Percentiles rank a stretch among this genome's conserved stretches.
These are phyloP conservation scores for Cordyceps pruinosa DNA, from an alignment of 2,329 filamentous ascomycete genomes.

Conservation along the genomic window DNA sequence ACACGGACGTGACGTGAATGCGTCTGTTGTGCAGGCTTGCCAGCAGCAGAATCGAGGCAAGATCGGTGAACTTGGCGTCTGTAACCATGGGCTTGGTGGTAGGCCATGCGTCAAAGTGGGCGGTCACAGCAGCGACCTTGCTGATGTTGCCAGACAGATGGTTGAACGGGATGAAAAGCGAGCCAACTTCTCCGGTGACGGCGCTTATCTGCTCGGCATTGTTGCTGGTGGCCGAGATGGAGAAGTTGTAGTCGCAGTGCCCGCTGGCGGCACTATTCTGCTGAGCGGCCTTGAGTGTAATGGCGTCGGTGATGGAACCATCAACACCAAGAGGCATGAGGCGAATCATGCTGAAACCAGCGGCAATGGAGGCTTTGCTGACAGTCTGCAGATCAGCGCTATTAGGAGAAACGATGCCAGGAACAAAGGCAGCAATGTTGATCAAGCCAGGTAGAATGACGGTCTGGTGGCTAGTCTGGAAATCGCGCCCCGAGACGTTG, in stretches of 20 bases:
- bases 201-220: slow-evolving; percentile 71
- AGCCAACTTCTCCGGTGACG: slow-evolving; percentile 67
- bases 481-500: slow-evolving; percentile 76
- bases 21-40: slow-evolving; percentile 72
- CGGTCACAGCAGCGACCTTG: slow-evolving; percentile 72
- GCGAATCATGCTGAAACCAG: slow-evolving; percentile 74
- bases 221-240: slow-evolving; percentile 63
- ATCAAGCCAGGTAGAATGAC: slow-evolving; percentile 67
- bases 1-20: slow-evolving; percentile 73
- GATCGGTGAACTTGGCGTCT: slow-evolving; percentile 71
- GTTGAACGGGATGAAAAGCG: slow-evolving; percentile 78
- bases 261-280: slow-evolving; percentile 60
- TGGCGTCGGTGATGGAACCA: slow-evolving; percentile 64
- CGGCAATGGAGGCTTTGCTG: slow-evolving; percentile 65
- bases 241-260: slow-evolving; percentile 75
- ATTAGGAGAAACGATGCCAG: slow-evolving; percentile 57
- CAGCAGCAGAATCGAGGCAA: slow-evolving; percentile 72
- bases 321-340: slow-evolving; percentile 71
- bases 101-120: slow-evolving; percentile 74
- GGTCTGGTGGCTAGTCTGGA: slow-evolving; percentile 80
- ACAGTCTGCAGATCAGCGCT: slow-evolving; percentile 63
- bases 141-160: slow-evolving; percentile 75
- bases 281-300: slow-evolving; percentile 64
- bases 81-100: slow-evolving; percentile 73
- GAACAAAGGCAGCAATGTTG: slow-evolving; percentile 75